Base-by-base conservation (phyloP, 1,284 basidiomycete genomes). In the Cryptococcus sp. region DNA sequence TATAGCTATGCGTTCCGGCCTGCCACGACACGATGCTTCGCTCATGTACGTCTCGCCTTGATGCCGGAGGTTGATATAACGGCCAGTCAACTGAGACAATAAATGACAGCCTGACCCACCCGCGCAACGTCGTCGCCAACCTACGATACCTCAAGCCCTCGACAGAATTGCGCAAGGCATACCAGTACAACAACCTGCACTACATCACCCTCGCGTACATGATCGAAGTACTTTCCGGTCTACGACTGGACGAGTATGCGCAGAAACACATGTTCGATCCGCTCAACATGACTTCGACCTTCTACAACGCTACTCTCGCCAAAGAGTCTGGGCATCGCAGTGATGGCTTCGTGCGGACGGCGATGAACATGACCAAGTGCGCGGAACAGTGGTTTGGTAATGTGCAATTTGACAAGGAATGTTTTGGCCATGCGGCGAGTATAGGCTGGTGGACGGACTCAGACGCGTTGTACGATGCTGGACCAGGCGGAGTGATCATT, bases 141-240 rank as follows among this genome's bases (percentile, higher is more conserved):
- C 39, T 78, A 25, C 60, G 57, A 16, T 42, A 72, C 55, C 62
- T 75, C 3, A 52, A 57, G 15, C 66, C 70, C 10, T 72, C 71
- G 0, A 56, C 69, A 17, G 69, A 69, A 44, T 50, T 76, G 45
- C 70, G 75, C 1, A 59, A 69, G 38, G 23, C 47, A 7, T 72
- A 53, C 48, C 73, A 75, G 56, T 78, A 78, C 68, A 64, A 65
- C 55, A 76, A 76, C 53, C 35, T 61, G 22, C 65, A 66, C 55
- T 74, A 69, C 56, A 39, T 60, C 11, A 56, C 63, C 5, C 56
- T 72, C 1, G 59, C 64, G 6, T 47, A 64, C 27, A 53, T 78
- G 22, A 61, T 75, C 8, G 50, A 64, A n/a, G 50, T 47, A 10
- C 54, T 74, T 31, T 67, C 68, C 7, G 66, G 66, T 13, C 48